Evolutionary conservation across 345 rosid species (phyloP).

Genomic region (Abelmoschus esculentus): DNA sequence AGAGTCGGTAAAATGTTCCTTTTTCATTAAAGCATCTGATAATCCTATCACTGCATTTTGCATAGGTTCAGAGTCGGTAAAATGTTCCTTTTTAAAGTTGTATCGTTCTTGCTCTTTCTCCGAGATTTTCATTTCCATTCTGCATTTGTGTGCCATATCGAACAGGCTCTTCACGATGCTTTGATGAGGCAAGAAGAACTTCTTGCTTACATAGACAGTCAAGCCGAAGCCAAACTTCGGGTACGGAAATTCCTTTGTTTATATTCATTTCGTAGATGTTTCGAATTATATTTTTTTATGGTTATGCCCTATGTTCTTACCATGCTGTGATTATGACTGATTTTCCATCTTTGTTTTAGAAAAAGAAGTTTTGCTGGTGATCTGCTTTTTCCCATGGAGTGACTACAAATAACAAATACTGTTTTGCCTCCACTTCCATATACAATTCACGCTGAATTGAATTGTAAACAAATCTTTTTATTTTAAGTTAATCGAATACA

Average conservation of each 20-base stretch:
- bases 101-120: neutral
- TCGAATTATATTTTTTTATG: neutral
- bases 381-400: slow-evolving; percentile 14
- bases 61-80: neutral
- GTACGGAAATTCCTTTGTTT: too few relatives aligned
- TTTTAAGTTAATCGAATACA: neutral
- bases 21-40: neutral
- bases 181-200: slow-evolving; percentile 94
- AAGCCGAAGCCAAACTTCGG: slow-evolving; percentile 50
- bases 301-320: neutral
- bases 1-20: too few relatives aligned
- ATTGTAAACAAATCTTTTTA: neutral
- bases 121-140: neutral
- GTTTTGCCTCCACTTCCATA: neutral
- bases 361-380: slow-evolving; percentile 64
- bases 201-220: slow-evolving; percentile 86
- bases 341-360: slow-evolving; percentile 25
- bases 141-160: neutral
- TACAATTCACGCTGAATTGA: neutral
- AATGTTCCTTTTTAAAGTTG: neutral
- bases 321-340: neutral
- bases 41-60: neutral
- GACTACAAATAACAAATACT: neutral
- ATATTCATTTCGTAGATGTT: too few relatives aligned
- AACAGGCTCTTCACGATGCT: slow-evolving; percentile 88